These are phyloP conservation scores for Silene coronaria DNA, from an alignment of 179 eudicot species.

Conservation along the genomic window DNA sequence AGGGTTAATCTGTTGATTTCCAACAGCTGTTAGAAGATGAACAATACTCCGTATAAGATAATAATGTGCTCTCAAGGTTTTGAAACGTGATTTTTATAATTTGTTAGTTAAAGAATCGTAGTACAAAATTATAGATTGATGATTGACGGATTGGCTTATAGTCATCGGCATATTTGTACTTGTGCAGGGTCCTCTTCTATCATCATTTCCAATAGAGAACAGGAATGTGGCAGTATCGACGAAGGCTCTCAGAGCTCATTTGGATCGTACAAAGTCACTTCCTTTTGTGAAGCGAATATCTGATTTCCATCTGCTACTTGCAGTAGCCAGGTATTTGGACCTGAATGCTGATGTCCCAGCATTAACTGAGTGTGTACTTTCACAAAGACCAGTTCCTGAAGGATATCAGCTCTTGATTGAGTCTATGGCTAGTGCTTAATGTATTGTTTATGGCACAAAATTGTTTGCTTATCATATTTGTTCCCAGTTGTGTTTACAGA, in stretches of 20 bases:
- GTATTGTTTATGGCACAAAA: not conserved
- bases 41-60: too few relatives aligned
- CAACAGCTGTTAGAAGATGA: too few relatives aligned
- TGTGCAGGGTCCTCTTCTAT: constrained; percentile 79
- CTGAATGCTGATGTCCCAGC: constrained; percentile 82
- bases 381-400: constrained; percentile 63
- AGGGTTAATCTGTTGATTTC: not conserved
- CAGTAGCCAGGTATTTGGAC: constrained; percentile 60
- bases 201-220: constrained; percentile 79
- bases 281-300: constrained; percentile 79
- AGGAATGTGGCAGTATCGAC: constrained; percentile 53
- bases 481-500: not conserved
- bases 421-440: constrained; percentile 70
- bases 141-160: not conserved
- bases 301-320: constrained; percentile 80
- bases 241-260: constrained; percentile 60
- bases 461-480: not conserved
- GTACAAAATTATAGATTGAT: not conserved
- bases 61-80: not conserved
- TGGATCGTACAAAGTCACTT: constrained; percentile 57
- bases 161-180: not conserved
- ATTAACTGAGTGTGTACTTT: constrained; percentile 56
- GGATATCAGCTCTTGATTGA: constrained; percentile 88
- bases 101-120: not conserved
- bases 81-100: not conserved